These are phyloP conservation scores for Gyrodon lividus DNA, from an alignment of 768 basidiomycete genomes.

Conservation along the genomic window DNA sequence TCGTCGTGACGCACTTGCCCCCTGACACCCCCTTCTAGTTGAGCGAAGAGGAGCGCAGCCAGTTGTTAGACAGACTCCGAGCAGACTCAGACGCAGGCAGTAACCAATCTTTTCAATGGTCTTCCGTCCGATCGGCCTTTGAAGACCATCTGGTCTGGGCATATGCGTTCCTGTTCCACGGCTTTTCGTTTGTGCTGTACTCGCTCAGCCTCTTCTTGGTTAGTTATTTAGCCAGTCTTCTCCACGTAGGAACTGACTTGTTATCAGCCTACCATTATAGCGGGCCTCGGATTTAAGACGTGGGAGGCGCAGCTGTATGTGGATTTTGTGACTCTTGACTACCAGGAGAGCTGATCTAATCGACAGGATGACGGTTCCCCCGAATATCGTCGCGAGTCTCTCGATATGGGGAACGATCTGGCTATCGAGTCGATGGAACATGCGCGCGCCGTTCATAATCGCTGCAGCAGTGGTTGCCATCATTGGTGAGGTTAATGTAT, in stretches of 20 bases:
- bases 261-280: conserved; percentile 58
- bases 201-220: conserved; percentile 58
- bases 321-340: background rate
- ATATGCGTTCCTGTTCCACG: conserved; percentile 61
- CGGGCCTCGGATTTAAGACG: conserved; percentile 52
- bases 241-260: background rate
- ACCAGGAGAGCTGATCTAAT: background rate
- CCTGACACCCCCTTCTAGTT: conserved; percentile 36
- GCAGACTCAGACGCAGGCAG: conserved; percentile 55
- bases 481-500: conserved; percentile 38
- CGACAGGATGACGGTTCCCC: conserved; percentile 56
- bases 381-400: conserved; percentile 49
- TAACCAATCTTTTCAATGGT: conserved; percentile 56
- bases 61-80: conserved; percentile 47
- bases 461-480: conserved; percentile 48
- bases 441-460: conserved; percentile 54
- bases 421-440: conserved; percentile 45
- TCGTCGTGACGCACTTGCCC: background rate
- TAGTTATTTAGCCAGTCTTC: background rate
- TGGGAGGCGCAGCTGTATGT: conserved; percentile 62
- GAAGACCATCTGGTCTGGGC: conserved; percentile 59
- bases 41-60: conserved; percentile 48
- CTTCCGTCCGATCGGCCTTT: conserved; percentile 53
- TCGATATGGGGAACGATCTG: conserved; percentile 52
- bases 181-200: conserved; percentile 58